These are phyloP conservation scores for Fusarium temperatum DNA, from an alignment of 2,329 filamentous ascomycete genomes.

Conservation along the genomic window DNA sequence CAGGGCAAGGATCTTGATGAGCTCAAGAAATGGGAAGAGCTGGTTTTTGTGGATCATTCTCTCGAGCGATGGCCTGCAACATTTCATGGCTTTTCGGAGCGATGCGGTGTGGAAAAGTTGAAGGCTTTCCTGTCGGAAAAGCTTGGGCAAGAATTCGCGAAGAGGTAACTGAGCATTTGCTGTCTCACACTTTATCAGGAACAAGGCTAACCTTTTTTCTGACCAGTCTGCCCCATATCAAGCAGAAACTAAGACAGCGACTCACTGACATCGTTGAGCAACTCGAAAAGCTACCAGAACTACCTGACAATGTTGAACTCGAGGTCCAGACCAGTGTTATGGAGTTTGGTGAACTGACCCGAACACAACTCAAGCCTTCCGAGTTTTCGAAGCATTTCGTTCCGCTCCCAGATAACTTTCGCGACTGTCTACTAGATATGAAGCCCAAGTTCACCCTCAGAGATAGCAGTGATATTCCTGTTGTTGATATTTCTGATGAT, in stretches of 20 bases:
- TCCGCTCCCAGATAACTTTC: slow-evolving; percentile 61
- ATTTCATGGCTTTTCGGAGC: slow-evolving; percentile 58
- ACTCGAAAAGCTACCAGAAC: slow-evolving; percentile 69
- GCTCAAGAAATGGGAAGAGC: slow-evolving; percentile 61
- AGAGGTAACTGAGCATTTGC: slow-evolving; percentile 51
- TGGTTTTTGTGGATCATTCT: slow-evolving; percentile 56
- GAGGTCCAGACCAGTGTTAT: slow-evolving; percentile 69
- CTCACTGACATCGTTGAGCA: slow-evolving; percentile 62
- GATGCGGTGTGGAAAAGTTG: slow-evolving; percentile 63
- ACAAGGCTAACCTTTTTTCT: slow-evolving; percentile 8
- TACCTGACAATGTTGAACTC: slow-evolving; percentile 73
- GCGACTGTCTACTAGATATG: slow-evolving; percentile 54
- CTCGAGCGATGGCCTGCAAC: slow-evolving; percentile 57
- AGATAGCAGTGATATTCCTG: slow-evolving; percentile 47
- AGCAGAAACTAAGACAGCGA: slow-evolving; percentile 60
- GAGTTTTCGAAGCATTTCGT: slow-evolving; percentile 58
- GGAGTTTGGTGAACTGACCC: slow-evolving; percentile 62
- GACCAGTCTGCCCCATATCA: slow-evolving; percentile 60
- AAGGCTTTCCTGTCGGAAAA: slow-evolving; percentile 62
- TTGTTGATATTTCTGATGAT: slow-evolving; percentile 53
- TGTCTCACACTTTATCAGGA: background rate
- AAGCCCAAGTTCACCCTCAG: slow-evolving; percentile 59
- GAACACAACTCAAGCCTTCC: slow-evolving; percentile 58
- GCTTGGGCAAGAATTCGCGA: slow-evolving; percentile 63
- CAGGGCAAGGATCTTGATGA: slow-evolving; percentile 62